Evolutionary conservation across 1,284 basidiomycete genomes (phyloP), one percentile per base, ranked within the genome.

Genomic region (Polyporus tsugae): DNA sequence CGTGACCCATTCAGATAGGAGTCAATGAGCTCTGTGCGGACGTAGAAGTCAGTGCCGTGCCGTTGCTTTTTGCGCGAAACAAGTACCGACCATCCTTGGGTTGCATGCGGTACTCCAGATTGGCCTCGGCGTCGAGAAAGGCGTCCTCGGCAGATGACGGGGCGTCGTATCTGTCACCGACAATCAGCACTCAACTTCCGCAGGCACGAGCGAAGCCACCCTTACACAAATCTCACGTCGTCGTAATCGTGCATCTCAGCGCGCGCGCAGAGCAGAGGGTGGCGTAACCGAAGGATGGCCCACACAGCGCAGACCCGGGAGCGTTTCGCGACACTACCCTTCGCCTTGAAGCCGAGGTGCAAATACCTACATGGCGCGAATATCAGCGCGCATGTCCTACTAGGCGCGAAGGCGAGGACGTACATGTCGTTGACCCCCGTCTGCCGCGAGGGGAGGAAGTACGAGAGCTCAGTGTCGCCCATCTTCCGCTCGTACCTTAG

Each of bases 401-500:
- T 19, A 57, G 44, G 33, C 52, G 19, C 13, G 9, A 66, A 6
- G 58, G n/a, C 35, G 35, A 35, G 29, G 66, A 52, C 36, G 46
- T 39, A 93, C 93, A 95, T 94, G 78, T 95, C 93, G 74, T 95
- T 95, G 35, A 94, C 93, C 15, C 93, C 93, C 67, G 83, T 86
- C 60, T 87, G 87, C 25, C 92, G 85, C 4, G 89, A 89, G 1
- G 91, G 92, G 11, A 94, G 83, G 75, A 87, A 94, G 77, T 94
- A 94, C 3, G 91, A 91, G 5, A 84, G 76, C 77, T 92, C 91
- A 11, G 86, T 91, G 68, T 91, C 85, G 9, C 91, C 89, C 72
- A 92, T 81, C 69, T 75, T 80, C 33, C 87, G 81, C 75, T 87
- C 84, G 68, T 71, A 74, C n/a, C 63, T 71, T 19, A 66, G 63